Base-by-base conservation (phyloP, 257 asterid genomes). In the Coffea eugenioides region DNA sequence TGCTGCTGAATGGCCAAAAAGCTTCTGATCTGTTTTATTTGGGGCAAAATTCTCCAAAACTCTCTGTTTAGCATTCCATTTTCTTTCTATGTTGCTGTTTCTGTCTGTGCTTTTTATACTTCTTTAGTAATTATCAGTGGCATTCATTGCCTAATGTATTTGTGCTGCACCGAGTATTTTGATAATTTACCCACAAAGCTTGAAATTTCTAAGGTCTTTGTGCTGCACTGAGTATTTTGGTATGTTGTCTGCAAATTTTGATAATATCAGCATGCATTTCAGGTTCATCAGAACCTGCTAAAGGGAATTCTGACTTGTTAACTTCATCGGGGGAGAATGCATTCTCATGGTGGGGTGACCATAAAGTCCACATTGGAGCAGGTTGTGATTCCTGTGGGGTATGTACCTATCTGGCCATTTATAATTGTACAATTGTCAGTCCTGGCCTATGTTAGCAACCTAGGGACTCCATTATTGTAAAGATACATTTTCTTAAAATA, bases 381-480 rank as follows among this genome's bases (percentile, higher is more conserved):
- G 92, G 95, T 66, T 90, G 95, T 79, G 95, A 90, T 83, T 77
- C 79, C 70, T 90, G 95, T 84, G 95, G 93, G 93, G 95, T 90
- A 89, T 57, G 89, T 69, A 83, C 20, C 71, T 75, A 49, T 43
- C 69, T 51, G 62, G 69, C 43, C 45, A 73, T 65, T 49, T 36
- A 41, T 21, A 25, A 68, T 5, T 49, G 25, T 45, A 48, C 27
- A 16, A 15, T 52, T 66, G 51, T 67, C n/a, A 11, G 27, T 79
- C 62, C 62, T 59, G 49, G 10, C 34, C 51, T 45, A 62, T 36
- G 8, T 69, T 45, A 15, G 21, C 52, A 72, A 31, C 12, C 16
- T 48, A 31, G 10, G 21, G 73, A 6, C 61, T 18, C 13, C 23
- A 39, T 6, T 73, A 25, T 61, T 25, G 0, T 43, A 5, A 5